Percentiles rank a stretch among this genome's conserved stretches.
These are phyloP conservation scores for Tilletia walkeri DNA, from an alignment of 1,284 basidiomycete genomes.

Conservation along the genomic window DNA sequence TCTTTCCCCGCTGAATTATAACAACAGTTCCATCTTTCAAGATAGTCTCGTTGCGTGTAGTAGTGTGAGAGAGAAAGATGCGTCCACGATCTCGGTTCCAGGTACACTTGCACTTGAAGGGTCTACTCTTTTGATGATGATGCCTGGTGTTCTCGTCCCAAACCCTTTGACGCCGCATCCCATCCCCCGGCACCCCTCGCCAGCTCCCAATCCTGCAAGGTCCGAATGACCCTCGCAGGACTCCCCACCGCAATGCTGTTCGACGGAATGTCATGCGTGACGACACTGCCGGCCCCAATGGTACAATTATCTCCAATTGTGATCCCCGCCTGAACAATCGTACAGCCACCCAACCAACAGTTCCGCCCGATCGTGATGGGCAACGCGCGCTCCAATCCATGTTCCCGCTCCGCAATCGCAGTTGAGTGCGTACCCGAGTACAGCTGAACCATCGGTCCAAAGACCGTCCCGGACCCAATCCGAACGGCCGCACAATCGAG, in stretches of 20 bases:
- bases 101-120: too few relatives aligned
- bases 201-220: conserved; percentile 5
- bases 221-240: conserved; percentile 28
- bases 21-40: too few relatives aligned
- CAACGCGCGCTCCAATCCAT: conserved; percentile 38
- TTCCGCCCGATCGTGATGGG: conserved; percentile 40
- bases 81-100: too few relatives aligned
- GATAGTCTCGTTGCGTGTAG: too few relatives aligned
- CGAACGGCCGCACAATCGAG: conserved; percentile 40
- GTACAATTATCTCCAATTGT: conserved; percentile 29
- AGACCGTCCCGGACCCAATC: conserved; percentile 40
- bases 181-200: background rate
- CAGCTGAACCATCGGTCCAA: conserved; percentile 44
- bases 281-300: conserved; percentile 31
- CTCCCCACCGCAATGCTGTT: conserved; percentile 28
- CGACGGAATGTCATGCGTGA: conserved; percentile 28
- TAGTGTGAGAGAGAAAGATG: too few relatives aligned
- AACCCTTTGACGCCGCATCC: background rate
- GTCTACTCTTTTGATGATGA: too few relatives aligned
- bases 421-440: conserved; percentile 45
- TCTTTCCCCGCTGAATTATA: too few relatives aligned
- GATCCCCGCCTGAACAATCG: conserved; percentile 21
- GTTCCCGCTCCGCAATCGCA: conserved; percentile 34
- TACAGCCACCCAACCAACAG: conserved; percentile 35
- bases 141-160: background rate